These are phyloP conservation scores for Erodium trifolium DNA, from an alignment of 441 rosid genomes.

Conservation along the genomic window DNA sequence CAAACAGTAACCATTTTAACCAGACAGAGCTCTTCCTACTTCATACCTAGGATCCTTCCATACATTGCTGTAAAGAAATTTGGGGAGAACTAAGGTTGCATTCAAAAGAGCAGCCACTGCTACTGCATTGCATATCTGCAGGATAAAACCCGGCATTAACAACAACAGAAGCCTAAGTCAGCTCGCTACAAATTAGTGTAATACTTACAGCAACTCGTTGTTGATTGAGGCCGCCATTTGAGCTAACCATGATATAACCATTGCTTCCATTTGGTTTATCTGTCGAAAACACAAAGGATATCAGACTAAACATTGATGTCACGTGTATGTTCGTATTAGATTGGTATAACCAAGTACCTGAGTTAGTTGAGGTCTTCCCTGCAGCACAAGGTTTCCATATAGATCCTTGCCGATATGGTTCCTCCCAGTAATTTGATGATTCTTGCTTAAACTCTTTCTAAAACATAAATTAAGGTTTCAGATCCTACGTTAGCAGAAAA, in stretches of 20 bases:
- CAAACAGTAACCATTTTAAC: background rate
- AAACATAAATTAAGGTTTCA: constrained; percentile 20
- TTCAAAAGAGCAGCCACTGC: constrained; percentile 71
- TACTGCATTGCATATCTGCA: constrained; percentile 85
- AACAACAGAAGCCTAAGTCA: background rate
- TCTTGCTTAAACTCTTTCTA: constrained; percentile 54
- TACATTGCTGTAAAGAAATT: constrained; percentile 85
- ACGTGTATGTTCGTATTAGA: background rate
- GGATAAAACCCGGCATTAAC: background rate
- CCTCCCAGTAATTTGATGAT: constrained; percentile 41
- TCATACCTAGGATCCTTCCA: constrained; percentile 90
- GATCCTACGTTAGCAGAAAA: constrained; percentile 7
- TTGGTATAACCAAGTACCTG: constrained; percentile 25
- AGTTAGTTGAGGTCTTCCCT: constrained; percentile 21
- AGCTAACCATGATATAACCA: constrained; percentile 75
- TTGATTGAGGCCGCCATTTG: constrained; percentile 92
- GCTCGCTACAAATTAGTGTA: background rate
- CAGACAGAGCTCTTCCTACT: constrained; percentile 5
- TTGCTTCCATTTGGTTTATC: constrained; percentile 39
- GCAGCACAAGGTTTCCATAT: constrained; percentile 83
- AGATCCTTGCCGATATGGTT: constrained; percentile 41
- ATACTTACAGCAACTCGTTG: constrained; percentile 87
- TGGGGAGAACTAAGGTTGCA: constrained; percentile 68
- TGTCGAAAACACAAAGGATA: constrained; percentile 24
- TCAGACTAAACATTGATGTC: background rate